A percentile compares a stretch with the other conserved stretches of the same genome.
Conservation (phyloP, 1,284 basidiomycete species). For the Pseudozyma hubeiensis region DNA sequence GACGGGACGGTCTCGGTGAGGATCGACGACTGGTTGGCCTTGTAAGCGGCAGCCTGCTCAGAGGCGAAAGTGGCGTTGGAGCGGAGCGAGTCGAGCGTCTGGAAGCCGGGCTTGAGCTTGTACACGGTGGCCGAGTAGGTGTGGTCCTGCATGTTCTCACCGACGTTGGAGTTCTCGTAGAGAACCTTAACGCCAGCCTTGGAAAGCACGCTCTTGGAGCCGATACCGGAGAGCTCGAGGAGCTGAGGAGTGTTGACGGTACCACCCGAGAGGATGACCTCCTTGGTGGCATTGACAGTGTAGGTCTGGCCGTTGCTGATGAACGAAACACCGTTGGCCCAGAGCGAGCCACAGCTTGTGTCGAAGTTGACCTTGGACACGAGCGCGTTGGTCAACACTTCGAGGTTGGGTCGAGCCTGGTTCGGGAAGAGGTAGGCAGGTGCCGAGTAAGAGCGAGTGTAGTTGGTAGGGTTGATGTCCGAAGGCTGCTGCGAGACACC, state of each 20-base stretch:
- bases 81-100: slow-evolving; percentile 59
- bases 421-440: slow-evolving; percentile 62
- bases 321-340: slow-evolving; percentile 54
- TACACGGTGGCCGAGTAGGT: slow-evolving; percentile 59
- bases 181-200: slow-evolving; percentile 66
- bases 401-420: slow-evolving; percentile 52
- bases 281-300: slow-evolving; percentile 52
- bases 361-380: slow-evolving; percentile 58
- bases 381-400: slow-evolving; percentile 54
- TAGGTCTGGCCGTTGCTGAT: slow-evolving; percentile 43
- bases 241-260: slow-evolving; percentile 69
- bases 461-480: slow-evolving; percentile 60
- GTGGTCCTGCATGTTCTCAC: slow-evolving; percentile 72
- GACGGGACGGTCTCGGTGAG: slow-evolving; percentile 58
- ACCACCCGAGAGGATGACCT: slow-evolving; percentile 63
- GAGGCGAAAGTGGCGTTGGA: slow-evolving; percentile 57
- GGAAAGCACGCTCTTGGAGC: slow-evolving; percentile 69
- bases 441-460: slow-evolving; percentile 63
- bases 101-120: slow-evolving; percentile 54
- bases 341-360: slow-evolving; percentile 18
- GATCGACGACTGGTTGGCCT: slow-evolving; percentile 55
- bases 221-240: slow-evolving; percentile 73
- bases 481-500: slow-evolving; percentile 61
- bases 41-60: slow-evolving; percentile 53
- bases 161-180: slow-evolving; percentile 65